Percentiles rank a stretch among this genome's conserved stretches.
Evolutionary conservation across 768 basidiomycete species (phyloP).

Genomic region (Strobilomyces echinocephalus): DNA sequence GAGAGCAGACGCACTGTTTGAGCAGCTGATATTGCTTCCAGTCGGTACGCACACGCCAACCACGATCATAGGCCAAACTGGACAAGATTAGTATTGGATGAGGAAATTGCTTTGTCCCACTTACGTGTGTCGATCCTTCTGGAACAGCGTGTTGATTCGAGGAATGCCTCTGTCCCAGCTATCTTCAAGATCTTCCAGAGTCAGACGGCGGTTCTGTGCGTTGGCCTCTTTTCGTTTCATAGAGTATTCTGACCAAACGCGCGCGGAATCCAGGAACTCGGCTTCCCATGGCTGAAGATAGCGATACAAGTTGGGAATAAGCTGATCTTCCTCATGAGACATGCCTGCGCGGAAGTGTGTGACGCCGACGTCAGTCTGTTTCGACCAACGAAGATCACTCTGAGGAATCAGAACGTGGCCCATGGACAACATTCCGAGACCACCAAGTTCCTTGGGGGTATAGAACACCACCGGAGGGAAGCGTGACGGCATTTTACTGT

Average conservation of each 20-base stretch:
- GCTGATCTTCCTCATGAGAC: conserved; percentile 91
- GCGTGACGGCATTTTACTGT: conserved; percentile 99
- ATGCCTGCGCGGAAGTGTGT: conserved; percentile 99
- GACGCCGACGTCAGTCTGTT: conserved; percentile 95
- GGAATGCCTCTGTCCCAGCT: conserved; percentile 99
- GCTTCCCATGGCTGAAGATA: conserved; percentile 98
- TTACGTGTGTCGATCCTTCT: conserved; percentile 93
- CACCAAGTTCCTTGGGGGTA: conserved; percentile 96
- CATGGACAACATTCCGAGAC: conserved; percentile 99
- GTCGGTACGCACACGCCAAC: conserved; percentile 96
- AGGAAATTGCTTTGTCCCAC: conserved; percentile 17
- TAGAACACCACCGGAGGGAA: conserved; percentile 97
- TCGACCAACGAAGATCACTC: conserved; percentile 95
- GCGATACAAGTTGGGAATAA: conserved; percentile 96
- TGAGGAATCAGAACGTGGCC: conserved; percentile 98
- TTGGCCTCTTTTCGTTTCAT: conserved; percentile 99
- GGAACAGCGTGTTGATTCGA: conserved; percentile 98
- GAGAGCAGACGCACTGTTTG: conserved; percentile 67
- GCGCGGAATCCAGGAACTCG: conserved; percentile 95
- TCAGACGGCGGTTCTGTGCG: conserved; percentile 93
- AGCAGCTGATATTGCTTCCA: conserved; percentile 97
- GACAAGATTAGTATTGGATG: not conserved
- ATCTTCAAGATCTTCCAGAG: conserved; percentile 96
- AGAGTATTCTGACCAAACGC: conserved; percentile 99
- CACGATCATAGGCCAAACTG: conserved; percentile 94